phyloP scores from a whole-genome alignment of 2,329 filamentous ascomycete genomes.

The Dactylonectria macrodidyma region DNA sequence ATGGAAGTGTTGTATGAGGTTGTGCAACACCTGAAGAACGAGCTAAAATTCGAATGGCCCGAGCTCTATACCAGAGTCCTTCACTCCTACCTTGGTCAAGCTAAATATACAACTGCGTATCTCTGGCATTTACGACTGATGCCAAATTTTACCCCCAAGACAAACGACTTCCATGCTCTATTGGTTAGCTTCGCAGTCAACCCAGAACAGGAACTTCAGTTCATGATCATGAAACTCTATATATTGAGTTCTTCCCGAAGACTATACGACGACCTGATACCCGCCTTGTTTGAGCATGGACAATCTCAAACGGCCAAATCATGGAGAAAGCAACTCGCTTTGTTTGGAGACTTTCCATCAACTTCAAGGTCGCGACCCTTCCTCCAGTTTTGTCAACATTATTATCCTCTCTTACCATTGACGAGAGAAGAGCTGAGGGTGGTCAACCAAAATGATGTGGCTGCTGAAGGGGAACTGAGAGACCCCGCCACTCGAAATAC shows the following conservation, averaged over 20 bases:
- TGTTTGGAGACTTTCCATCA: constrained; percentile 59
- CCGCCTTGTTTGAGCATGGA: constrained; percentile 65
- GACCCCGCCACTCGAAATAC: not conserved
- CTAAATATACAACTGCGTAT: constrained; percentile 56
- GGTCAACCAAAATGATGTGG: constrained; percentile 22
- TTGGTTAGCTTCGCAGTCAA: constrained; percentile 61
- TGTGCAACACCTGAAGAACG: constrained; percentile 53
- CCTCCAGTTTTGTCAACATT: constrained; percentile 62
- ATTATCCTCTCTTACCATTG: constrained; percentile 60
- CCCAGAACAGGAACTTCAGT: constrained; percentile 54
- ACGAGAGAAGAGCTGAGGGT: constrained; percentile 54
- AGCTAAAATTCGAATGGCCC: constrained; percentile 63
- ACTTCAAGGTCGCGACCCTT: constrained; percentile 61
- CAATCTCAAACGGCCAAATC: constrained; percentile 58
- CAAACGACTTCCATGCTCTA: constrained; percentile 59
- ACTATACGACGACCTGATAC: constrained; percentile 68
- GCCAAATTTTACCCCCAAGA: constrained; percentile 59
- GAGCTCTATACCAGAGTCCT: constrained; percentile 65
- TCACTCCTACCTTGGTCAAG: constrained; percentile 58
- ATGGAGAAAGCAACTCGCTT: constrained; percentile 64
- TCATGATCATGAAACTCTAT: constrained; percentile 63
- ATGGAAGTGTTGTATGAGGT: constrained; percentile 47
- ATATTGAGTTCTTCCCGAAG: constrained; percentile 57
- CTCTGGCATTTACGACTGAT: constrained; percentile 65
- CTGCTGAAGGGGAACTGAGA: not conserved